Percentiles rank a stretch among this genome's conserved stretches.
Evolutionary conservation across 1,284 basidiomycete species (phyloP).

Genomic region (Coniferiporia weirii): DNA sequence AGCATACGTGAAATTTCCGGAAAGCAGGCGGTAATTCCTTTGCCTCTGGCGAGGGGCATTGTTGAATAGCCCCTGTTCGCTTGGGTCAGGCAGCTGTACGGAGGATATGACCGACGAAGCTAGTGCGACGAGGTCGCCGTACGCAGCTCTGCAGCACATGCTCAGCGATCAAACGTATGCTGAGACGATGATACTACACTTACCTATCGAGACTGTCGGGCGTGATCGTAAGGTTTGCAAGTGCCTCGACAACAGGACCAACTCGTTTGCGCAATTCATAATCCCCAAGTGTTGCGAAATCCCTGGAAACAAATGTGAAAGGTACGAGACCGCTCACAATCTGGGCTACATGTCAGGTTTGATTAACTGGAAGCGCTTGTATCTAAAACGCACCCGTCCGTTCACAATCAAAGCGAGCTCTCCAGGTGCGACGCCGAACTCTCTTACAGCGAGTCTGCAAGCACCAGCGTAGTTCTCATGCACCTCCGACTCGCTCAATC

Average conservation of each 20-base stretch:
- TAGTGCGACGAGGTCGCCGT: conserved; percentile 57
- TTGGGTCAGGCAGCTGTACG: conserved; percentile 63
- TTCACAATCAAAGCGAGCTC: conserved; percentile 68
- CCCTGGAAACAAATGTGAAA: conserved; percentile 54
- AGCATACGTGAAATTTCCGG: conserved; percentile 62
- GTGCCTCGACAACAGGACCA: conserved; percentile 58
- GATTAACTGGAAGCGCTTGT: background rate
- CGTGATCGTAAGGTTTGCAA: conserved; percentile 47
- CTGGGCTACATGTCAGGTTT: conserved; percentile 31
- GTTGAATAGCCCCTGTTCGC: conserved; percentile 69
- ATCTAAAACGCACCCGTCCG: conserved; percentile 58
- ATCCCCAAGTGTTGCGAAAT: conserved; percentile 62
- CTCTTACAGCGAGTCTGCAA: conserved; percentile 41
- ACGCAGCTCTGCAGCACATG: conserved; percentile 38
- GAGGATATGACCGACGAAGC: conserved; percentile 68
- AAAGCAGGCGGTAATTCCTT: conserved; percentile 53
- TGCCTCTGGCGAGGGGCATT: conserved; percentile 50
- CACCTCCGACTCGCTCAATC: conserved; percentile 25
- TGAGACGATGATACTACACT: conserved; percentile 22
- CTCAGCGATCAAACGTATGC: conserved; percentile 14
- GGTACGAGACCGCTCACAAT: conserved; percentile 58
- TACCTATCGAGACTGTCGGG: conserved; percentile 41
- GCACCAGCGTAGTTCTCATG: conserved; percentile 40
- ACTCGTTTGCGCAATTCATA: conserved; percentile 74
- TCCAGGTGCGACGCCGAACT: conserved; percentile 53